Conservation (phyloP, 192 early-diverging fungal species). For the Oehlia diaphana region DNA sequence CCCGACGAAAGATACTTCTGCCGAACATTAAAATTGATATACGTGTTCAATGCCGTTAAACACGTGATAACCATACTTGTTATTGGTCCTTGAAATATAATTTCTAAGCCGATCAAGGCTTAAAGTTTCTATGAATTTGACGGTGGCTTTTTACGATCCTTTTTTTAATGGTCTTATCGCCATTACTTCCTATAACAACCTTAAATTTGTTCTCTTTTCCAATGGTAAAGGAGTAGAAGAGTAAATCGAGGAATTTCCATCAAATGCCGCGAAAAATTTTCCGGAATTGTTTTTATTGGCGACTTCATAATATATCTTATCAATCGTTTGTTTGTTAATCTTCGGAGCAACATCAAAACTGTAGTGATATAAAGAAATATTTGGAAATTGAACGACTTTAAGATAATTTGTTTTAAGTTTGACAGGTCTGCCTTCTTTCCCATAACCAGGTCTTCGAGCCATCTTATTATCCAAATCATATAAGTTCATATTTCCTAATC, state of each 20-base stretch:
- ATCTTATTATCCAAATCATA: background rate
- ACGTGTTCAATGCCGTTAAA: background rate
- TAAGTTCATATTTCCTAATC: background rate
- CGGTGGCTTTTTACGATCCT: background rate
- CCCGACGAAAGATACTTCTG: background rate
- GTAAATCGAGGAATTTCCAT: conserved; percentile 5
- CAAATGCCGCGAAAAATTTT: background rate
- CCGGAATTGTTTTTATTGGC: background rate
- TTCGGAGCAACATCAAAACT: background rate
- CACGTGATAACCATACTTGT: background rate
- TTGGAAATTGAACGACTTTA: background rate
- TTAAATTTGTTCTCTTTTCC: background rate
- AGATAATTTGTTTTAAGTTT: background rate
- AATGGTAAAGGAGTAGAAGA: background rate
- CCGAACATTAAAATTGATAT: conserved; percentile 4
- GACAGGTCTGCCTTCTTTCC: background rate
- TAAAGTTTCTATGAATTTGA: background rate
- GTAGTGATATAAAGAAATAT: background rate
- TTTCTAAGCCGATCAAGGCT: background rate
- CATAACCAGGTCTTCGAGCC: background rate
- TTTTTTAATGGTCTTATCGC: background rate
- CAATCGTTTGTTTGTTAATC: background rate
- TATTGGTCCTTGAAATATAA: background rate
- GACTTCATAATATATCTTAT: background rate
- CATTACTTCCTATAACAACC: background rate